Conservation (phyloP, 805 yeast species). For the Kuraishia piskuri region DNA sequence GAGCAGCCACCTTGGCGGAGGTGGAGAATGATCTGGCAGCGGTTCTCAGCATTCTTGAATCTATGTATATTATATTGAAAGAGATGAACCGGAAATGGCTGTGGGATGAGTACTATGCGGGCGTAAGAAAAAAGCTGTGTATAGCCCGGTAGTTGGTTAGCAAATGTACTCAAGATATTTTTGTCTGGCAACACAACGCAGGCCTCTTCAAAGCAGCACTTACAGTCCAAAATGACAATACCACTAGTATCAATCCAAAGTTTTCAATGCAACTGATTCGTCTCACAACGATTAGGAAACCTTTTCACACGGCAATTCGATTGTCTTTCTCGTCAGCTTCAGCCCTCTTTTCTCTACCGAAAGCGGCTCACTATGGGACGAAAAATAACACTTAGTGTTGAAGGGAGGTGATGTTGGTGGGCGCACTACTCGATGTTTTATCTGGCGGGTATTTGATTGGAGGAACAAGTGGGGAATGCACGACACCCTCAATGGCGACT, state of each 20-base stretch:
- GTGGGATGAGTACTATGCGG: not conserved
- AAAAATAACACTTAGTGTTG: not conserved
- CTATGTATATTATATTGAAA: too few species aligned
- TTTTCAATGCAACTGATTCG: not conserved
- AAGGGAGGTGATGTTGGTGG: not conserved
- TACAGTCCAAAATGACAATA: not conserved
- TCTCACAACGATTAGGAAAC: not conserved
- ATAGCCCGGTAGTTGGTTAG: not conserved
- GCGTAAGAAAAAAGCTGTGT: too few species aligned
- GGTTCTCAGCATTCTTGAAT: constrained; percentile 18
- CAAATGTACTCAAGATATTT: not conserved
- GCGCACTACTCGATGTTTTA: not conserved
- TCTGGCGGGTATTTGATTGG: not conserved
- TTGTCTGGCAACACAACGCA: too few species aligned
- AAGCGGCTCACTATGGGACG: not conserved
- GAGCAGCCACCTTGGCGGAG: constrained; percentile 27
- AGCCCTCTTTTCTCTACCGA: not conserved
- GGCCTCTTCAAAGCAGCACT: too few species aligned
- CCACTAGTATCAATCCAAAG: not conserved
- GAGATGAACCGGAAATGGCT: too few species aligned
- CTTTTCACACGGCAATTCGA: not conserved
- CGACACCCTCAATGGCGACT: not conserved
- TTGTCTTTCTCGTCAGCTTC: not conserved
- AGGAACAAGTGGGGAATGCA: not conserved
- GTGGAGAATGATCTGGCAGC: constrained; percentile 26